Evolutionary conservation across 108 stramenopile species (phyloP).

Genomic region (Nannochloropsis salina): DNA sequence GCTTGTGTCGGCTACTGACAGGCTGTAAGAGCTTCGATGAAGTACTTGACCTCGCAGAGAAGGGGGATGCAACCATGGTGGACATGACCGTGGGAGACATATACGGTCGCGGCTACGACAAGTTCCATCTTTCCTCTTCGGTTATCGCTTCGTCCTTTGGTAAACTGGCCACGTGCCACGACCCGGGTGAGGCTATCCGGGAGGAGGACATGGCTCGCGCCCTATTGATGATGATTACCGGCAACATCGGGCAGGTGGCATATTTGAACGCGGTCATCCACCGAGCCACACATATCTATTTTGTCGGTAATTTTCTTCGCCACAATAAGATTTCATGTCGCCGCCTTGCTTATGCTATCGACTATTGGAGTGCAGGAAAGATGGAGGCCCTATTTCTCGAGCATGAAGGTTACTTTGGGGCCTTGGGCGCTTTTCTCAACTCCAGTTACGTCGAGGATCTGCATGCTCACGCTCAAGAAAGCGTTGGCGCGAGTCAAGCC

Average conservation of each 20-base stretch:
- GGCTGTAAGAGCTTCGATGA: conserved; percentile 80
- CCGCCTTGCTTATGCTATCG: conserved; percentile 84
- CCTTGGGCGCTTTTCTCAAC: conserved; percentile 49
- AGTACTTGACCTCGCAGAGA: conserved; percentile 78
- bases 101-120: conserved; percentile 87
- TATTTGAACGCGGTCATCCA: conserved; percentile 83
- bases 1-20: conserved; percentile 87
- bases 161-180: conserved; percentile 74
- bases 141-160: conserved; percentile 95
- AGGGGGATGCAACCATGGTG: conserved; percentile 69
- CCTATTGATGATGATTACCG: conserved; percentile 90
- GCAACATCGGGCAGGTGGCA: conserved; percentile 95
- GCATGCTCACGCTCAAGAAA: not conserved
- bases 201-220: conserved; percentile 93
- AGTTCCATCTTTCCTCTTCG: conserved; percentile 74
- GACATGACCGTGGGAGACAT: conserved; percentile 97
- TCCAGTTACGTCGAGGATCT: conserved; percentile 35
- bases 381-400: conserved; percentile 94
- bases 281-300: conserved; percentile 78
- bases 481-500: not conserved
- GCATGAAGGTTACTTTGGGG: conserved; percentile 55
- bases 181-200: conserved; percentile 33
- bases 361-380: conserved; percentile 88
- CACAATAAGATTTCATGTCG: conserved; percentile 79
- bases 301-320: conserved; percentile 93